Conservation (phyloP, 2,329 filamentous ascomycete genomes). For the Alternaria sp. region DNA sequence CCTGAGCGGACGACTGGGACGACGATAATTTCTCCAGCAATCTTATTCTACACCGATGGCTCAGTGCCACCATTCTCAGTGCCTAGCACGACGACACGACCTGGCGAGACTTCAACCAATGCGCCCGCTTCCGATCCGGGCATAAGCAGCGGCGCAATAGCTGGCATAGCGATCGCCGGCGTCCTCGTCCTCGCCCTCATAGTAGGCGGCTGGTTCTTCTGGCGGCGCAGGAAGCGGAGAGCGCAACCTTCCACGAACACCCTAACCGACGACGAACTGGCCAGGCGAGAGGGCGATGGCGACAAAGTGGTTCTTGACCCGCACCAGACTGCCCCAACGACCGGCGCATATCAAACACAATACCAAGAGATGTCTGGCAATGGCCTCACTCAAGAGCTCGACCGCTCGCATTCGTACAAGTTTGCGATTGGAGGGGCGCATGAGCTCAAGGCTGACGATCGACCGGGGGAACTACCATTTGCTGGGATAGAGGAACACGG, state of each 20-base stretch:
- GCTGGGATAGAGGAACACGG: neutral
- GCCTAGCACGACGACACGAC: too few relatives aligned
- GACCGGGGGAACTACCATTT: neutral
- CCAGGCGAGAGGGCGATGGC: neutral
- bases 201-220: neutral
- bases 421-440: fast-evolving
- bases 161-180: neutral
- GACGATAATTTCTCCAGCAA: too few relatives aligned
- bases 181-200: neutral
- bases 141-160: neutral
- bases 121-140: too few relatives aligned
- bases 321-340: fast-evolving
- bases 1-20: too few relatives aligned
- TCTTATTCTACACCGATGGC: too few relatives aligned
- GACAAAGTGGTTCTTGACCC: neutral
- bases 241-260: neutral
- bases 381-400: neutral
- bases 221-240: neutral
- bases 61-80: too few relatives aligned
- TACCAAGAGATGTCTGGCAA: neutral
- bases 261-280: neutral
- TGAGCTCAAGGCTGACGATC: neutral
- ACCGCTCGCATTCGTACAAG: neutral
- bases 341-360: neutral
- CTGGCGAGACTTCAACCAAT: too few relatives aligned